Base-by-base conservation (phyloP, 2,329 filamentous ascomycete species). In the Tolypocladium nubicola region DNA sequence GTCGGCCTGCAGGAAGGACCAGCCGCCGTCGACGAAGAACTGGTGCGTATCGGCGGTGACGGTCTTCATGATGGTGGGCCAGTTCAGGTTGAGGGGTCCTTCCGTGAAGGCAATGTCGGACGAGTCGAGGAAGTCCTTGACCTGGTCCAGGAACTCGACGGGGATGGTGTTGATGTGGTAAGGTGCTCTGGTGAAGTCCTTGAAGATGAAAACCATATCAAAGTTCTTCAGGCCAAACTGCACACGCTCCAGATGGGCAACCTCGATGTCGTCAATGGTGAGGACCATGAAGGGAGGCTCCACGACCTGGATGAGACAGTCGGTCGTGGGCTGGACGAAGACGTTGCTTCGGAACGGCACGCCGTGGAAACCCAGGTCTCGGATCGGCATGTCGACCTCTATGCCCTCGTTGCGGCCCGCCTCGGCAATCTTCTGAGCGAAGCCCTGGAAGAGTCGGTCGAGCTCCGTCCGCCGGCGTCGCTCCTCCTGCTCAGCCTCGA, bases 51-150 rank as follows among this genome's bases (percentile, higher is more conserved):
- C 92, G 40, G 88, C 86, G 23, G 89, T 93, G 33, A 99, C 92
- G 0, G 94, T 99, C 81, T 99, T 99, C 91, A 99, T 99, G 69
- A 99, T 99, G 19, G 92, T 96, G 13, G 89, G 88, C 94, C 94
- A 99, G 79, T 97, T 97, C 58, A 99, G 81, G 76, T 99, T 99
- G 64, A 99, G 84, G 1, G 93, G 94, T 58, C 94, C 94, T 73
- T 99, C 95, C 14, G 85, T 89, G 77, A 87, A 97, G 21, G 94
- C 87, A 68, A 99, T 96, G 68, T 99, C 93, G 53, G 94, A 92
- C 1, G 88, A 92, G 73, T 99, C 93, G 11, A 99, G 83, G 86
- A 94, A 99, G 68, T 99, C 95, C 74, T 97, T 97, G 63, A 99
- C 93, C 56, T 90, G 87, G 64, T 99, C 94, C 4, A 99, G 80